These are phyloP conservation scores for Orbilia quercus DNA, from an alignment of 2,329 filamentous ascomycete genomes.

Conservation along the genomic window DNA sequence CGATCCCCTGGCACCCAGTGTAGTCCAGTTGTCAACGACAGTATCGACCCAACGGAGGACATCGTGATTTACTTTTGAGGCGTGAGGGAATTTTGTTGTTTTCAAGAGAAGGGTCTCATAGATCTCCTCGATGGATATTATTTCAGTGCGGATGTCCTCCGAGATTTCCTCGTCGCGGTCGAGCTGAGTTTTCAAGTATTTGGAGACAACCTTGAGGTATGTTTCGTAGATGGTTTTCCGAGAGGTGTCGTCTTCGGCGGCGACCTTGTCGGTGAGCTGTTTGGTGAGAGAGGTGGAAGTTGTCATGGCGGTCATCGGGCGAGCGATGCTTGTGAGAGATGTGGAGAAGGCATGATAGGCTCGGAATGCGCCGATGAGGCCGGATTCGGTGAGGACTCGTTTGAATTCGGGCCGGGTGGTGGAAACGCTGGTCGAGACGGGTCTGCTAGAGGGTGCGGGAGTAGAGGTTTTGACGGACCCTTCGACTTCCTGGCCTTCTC, in stretches of 20 bases:
- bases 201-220: conserved; percentile 54
- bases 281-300: conserved; percentile 33
- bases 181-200: conserved; percentile 37
- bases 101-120: conserved; percentile 83
- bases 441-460: conserved; percentile 5
- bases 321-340: conserved; percentile 30
- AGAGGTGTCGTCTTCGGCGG: conserved; percentile 44
- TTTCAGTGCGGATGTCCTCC: conserved; percentile 76
- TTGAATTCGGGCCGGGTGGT: conserved; percentile 41
- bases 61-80: conserved; percentile 79
- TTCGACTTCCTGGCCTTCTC: conserved; percentile 16
- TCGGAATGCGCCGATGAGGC: conserved; percentile 51
- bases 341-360: conserved; percentile 54
- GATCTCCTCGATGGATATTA: conserved; percentile 80
- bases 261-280: conserved; percentile 30
- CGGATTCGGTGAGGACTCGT: conserved; percentile 35
- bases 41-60: conserved; percentile 84
- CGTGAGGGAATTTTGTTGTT: conserved; percentile 85
- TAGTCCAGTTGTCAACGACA: conserved; percentile 84
- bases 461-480: conserved; percentile 2
- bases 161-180: conserved; percentile 63
- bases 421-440: background rate
- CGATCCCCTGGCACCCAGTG: conserved; percentile 76
- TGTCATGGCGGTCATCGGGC: conserved; percentile 33
- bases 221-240: conserved; percentile 53